A percentile compares a stretch with the other conserved stretches of the same genome.
Conservation (phyloP, 2,329 filamentous ascomycete genomes). For the Colletotrichum acutatum region DNA sequence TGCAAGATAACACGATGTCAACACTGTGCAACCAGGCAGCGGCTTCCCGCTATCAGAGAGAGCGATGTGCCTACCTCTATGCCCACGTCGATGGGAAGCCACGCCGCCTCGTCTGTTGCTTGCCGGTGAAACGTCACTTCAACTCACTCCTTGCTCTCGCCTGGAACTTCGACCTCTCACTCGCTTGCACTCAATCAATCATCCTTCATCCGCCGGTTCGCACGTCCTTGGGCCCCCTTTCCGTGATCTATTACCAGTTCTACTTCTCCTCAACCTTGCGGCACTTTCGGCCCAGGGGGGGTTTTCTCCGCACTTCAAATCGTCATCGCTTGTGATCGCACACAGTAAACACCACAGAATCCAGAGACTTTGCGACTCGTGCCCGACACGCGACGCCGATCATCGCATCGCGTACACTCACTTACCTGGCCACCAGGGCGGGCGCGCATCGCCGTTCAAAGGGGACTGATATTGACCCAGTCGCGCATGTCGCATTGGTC, state of each 20-base stretch:
- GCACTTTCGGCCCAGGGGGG: not conserved
- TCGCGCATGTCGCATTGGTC: not conserved
- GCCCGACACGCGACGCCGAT: constrained; percentile 20
- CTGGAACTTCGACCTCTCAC: not conserved
- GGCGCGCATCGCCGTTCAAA: not conserved
- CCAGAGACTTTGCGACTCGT: not conserved
- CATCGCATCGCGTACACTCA: constrained; percentile 5
- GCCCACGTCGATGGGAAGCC: not conserved
- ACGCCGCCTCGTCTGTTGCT: not conserved
- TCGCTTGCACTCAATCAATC: not conserved
- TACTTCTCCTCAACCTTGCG: not conserved
- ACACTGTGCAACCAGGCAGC: not conserved
- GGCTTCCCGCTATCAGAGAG: not conserved
- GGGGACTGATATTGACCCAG: not conserved
- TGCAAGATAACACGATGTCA: not conserved
- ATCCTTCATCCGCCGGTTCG: not conserved
- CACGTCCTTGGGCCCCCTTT: not conserved
- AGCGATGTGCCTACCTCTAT: not conserved
- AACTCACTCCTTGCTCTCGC: not conserved
- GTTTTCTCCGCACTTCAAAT: constrained; percentile 23
- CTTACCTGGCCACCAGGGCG: not conserved
- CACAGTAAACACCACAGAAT: constrained; percentile 24
- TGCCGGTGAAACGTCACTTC: constrained; percentile 13
- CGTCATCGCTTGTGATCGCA: constrained; percentile 8
- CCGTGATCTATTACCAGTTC: not conserved